Evolutionary conservation across 1,139 yeast species (phyloP).

Genomic region (Ogataea hybrid): DNA sequence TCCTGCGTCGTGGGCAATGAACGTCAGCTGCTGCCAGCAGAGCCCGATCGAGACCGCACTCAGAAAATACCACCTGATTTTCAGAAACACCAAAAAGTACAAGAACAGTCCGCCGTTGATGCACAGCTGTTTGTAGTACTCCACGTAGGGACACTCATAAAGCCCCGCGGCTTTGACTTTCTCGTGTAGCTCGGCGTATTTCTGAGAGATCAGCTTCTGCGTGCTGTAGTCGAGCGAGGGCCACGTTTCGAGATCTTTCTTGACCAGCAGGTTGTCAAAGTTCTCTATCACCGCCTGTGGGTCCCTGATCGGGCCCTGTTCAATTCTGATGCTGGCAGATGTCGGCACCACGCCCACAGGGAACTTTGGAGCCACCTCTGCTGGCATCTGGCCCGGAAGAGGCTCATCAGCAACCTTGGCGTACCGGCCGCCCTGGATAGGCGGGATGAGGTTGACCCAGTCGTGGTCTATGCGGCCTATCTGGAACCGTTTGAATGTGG

Average conservation of each 20-base stretch:
- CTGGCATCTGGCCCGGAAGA: slow-evolving; percentile 39
- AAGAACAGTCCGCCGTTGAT: slow-evolving; percentile 57
- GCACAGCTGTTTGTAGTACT: slow-evolving; percentile 62
- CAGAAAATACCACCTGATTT: slow-evolving; percentile 42
- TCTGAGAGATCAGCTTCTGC: slow-evolving; percentile 53
- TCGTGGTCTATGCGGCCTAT: slow-evolving; percentile 60
- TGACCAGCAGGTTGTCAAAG: slow-evolving; percentile 56
- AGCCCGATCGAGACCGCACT: slow-evolving; percentile 70
- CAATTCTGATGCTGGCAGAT: slow-evolving; percentile 25
- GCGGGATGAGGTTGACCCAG: slow-evolving; percentile 81
- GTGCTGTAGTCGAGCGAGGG: slow-evolving; percentile 71
- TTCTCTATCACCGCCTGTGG: slow-evolving; percentile 54
- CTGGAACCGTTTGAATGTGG: slow-evolving; percentile 50
- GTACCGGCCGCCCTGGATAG: slow-evolving; percentile 80
- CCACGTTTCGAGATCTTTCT: slow-evolving; percentile 48
- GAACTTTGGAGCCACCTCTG: slow-evolving; percentile 45
- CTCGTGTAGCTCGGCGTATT: slow-evolving; percentile 63
- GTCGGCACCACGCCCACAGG: slow-evolving; percentile 47
- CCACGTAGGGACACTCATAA: slow-evolving; percentile 72
- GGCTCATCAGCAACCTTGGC: slow-evolving; percentile 25
- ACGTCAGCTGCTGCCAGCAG: slow-evolving; percentile 89
- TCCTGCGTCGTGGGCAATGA: slow-evolving; percentile 89
- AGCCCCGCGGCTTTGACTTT: slow-evolving; percentile 54
- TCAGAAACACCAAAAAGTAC: slow-evolving; percentile 50
- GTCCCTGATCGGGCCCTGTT: slow-evolving; percentile 44